phyloP scores from a whole-genome alignment of 148 eudicot genomes.

The Chenopodium album region DNA sequence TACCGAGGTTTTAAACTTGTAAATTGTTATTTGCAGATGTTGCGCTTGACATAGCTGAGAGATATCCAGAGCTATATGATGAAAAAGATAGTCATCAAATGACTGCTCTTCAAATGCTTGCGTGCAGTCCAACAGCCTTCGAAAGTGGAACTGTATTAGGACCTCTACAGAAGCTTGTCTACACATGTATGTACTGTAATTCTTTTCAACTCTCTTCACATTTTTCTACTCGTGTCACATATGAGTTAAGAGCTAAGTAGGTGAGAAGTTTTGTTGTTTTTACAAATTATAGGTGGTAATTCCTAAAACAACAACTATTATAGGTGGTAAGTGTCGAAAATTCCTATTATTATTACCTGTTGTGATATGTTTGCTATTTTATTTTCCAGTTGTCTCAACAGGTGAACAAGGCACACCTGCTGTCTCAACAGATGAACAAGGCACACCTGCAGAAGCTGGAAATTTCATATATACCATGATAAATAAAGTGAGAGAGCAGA shows the following conservation, averaged over 20 bases:
- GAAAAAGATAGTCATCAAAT: not conserved
- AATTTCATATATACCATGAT: not conserved
- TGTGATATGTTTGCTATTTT: too few relatives aligned
- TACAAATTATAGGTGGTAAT: too few relatives aligned
- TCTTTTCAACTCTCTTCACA: too few relatives aligned
- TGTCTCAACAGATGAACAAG: constrained; percentile 3
- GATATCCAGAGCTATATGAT: not conserved
- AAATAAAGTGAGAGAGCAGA: not conserved
- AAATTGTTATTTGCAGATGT: not conserved
- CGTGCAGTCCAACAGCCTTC: not conserved
- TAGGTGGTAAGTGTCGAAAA: too few relatives aligned
- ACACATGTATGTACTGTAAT: constrained; percentile 8
- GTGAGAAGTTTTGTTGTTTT: too few relatives aligned
- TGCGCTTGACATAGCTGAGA: not conserved
- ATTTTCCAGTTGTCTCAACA: not conserved
- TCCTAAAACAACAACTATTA: too few relatives aligned
- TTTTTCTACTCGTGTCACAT: too few relatives aligned
- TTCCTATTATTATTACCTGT: too few relatives aligned
- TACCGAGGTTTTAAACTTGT: too few relatives aligned
- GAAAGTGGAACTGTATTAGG: not conserved
- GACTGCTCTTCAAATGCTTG: not conserved
- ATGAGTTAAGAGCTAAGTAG: too few relatives aligned
- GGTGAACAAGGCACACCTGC: too few relatives aligned
- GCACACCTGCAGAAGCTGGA: not conserved
- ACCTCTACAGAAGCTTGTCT: not conserved